Evolutionary conservation across 2,329 filamentous ascomycete species (phyloP).

Genomic region (Coniochaeta sp.): DNA sequence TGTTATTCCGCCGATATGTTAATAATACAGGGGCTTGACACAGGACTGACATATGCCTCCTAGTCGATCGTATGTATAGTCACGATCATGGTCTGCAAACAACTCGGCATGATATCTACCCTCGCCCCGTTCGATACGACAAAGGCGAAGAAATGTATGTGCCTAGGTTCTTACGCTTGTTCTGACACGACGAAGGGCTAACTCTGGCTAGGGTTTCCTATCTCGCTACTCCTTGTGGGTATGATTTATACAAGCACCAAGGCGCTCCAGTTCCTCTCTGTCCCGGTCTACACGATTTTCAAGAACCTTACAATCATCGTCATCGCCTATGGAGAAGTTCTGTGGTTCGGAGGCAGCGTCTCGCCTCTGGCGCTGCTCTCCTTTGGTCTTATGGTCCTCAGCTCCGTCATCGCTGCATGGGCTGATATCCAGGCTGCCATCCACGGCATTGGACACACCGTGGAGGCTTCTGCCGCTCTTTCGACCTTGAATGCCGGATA

Average conservation of each 20-base stretch:
- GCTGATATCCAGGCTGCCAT: conserved; percentile 88
- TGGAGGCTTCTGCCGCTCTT: conserved; percentile 65
- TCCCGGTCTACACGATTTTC: conserved; percentile 99
- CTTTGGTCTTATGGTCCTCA: conserved; percentile 94
- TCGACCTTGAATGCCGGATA: conserved; percentile 92
- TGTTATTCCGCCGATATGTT: conserved; percentile 18
- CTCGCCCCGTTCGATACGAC: conserved; percentile 74
- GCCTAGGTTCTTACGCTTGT: not conserved
- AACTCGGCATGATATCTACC: conserved; percentile 73
- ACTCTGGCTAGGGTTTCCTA: conserved; percentile 70
- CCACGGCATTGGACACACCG: conserved; percentile 46
- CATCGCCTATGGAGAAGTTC: conserved; percentile 94
- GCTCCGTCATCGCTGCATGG: conserved; percentile 92
- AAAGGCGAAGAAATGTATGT: conserved; percentile 86
- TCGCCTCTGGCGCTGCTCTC: conserved; percentile 82
- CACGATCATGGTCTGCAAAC: conserved; percentile 78
- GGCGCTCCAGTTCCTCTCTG: conserved; percentile 90
- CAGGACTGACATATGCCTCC: not conserved
- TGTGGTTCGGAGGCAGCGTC: conserved; percentile 95
- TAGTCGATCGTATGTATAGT: conserved; percentile 84
- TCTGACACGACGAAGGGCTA: not conserved
- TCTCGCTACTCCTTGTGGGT: conserved; percentile 89
- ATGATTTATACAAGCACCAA: conserved; percentile 99
- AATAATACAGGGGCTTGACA: not conserved
- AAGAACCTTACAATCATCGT: conserved; percentile 99